A percentile compares a stretch with the other conserved stretches of the same genome.
phyloP scores from a whole-genome alignment of 805 yeast genomes.

The Pichia eremophila region DNA sequence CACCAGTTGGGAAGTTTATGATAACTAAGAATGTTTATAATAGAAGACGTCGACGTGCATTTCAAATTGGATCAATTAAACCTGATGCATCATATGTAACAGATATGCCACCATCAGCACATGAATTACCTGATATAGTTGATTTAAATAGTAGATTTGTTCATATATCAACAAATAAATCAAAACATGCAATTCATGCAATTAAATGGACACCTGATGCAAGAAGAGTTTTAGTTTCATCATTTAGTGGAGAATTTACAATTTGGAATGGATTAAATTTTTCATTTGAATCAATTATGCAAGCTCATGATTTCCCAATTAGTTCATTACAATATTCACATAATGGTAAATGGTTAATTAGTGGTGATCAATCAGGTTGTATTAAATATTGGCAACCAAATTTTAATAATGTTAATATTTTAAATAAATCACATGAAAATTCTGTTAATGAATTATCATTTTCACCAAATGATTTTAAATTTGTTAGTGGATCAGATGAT shows the following conservation, averaged over 20 bases:
- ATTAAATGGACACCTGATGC: conserved; percentile 98
- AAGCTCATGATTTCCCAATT: conserved; percentile 92
- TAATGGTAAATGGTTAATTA: conserved; percentile 87
- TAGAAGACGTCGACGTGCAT: conserved; percentile 24
- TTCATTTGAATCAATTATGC: conserved; percentile 95
- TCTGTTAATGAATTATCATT: conserved; percentile 82
- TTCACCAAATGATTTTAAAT: conserved; percentile 83
- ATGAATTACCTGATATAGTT: conserved; percentile 37
- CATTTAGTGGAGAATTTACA: conserved; percentile 92
- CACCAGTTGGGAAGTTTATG: conserved; percentile 59
- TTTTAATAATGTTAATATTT: conserved; percentile 86
- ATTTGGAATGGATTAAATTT: conserved; percentile 94
- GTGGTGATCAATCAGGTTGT: conserved; percentile 88
- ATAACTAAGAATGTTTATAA: conserved; percentile 36
- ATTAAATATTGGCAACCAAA: conserved; percentile 97
- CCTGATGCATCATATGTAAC: conserved; percentile 63
- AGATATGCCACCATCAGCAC: conserved; percentile 56
- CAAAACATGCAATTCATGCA: conserved; percentile 81
- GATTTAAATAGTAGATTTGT: conserved; percentile 76
- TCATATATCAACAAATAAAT: conserved; percentile 84
- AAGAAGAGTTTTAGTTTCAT: conserved; percentile 77
- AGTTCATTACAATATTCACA: conserved; percentile 74
- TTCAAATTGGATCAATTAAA: conserved; percentile 43
- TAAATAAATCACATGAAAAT: conserved; percentile 64
- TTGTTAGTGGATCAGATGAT: conserved; percentile 93